Base-by-base conservation (phyloP, 495 filamentous ascomycete genomes). In the Penicillium goetzii region DNA sequence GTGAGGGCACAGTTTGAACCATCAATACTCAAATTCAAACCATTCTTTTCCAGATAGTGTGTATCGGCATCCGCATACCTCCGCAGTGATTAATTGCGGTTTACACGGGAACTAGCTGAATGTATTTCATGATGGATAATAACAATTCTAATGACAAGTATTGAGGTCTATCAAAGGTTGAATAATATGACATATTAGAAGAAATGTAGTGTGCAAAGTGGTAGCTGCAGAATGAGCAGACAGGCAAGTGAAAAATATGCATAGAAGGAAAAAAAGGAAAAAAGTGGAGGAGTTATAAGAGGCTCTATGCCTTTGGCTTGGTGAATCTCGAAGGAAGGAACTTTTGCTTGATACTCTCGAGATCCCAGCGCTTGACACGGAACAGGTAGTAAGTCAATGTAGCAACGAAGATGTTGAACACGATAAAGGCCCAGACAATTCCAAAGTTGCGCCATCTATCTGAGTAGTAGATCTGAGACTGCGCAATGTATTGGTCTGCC, bases 391-490 rank as follows among this genome's bases (percentile, higher is more conserved):
- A 86, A 8, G 82, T 60, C 19, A 70, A 17, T 8, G 81, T 72
- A 0, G 83, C 81, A n/a, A 74, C 64, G 19, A 72, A 73, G 33
- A 83, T 72, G 55, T 85, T 79, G 61, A 85, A 82, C 0, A 67
- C 53, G 33, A 84, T 80, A 52, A 81, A 85, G 7, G 72, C 81
- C 79, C 81, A 86, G 26, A 82, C 74, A 23, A 85, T 72, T 7
- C 82, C 84, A 65, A 78, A 86, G 62, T 85, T 83, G 14, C 74
- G 58, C 74, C 74, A 76, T 17, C 72, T 63, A 6, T 74, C 56
- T 0, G 32, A 25, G 15, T 60, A 91, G 10, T 64, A 59, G 55
- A 83, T 81, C 15, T 67, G 64, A 0, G 73, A 69, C 0, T 53
- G 14, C 1, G 64, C 69, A 14, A 84, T 55, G 45, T 71, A 81